phyloP scores from a whole-genome alignment of 352 stramenopile species.

The Globisporangium nunn region DNA sequence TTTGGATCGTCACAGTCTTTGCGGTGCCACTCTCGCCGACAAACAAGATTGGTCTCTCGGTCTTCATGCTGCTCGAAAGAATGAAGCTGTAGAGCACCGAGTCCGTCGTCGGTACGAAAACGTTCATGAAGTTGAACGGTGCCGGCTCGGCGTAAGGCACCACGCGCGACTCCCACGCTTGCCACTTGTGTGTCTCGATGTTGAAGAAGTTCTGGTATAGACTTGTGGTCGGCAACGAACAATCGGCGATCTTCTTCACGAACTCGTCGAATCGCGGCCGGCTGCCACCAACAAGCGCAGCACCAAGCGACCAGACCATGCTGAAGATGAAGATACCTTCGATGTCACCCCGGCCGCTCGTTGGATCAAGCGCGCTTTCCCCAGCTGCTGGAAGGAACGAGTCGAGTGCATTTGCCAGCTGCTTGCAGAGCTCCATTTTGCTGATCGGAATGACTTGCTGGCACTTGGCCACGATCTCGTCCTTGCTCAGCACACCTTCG shows the following conservation, averaged over 20 bases:
- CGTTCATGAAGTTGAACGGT: constrained; percentile 91
- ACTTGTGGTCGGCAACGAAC: constrained; percentile 60
- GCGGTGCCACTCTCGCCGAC: constrained; percentile 92
- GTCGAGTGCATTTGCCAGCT: constrained; percentile 90
- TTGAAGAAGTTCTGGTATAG: constrained; percentile 91
- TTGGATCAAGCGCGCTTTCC: constrained; percentile 34
- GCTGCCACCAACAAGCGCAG: constrained; percentile 74
- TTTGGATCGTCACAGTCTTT: constrained; percentile 95
- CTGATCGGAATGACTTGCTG: constrained; percentile 91
- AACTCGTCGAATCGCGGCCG: constrained; percentile 88
- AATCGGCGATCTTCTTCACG: constrained; percentile 81
- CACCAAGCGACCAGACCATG: constrained; percentile 90
- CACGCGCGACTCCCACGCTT: constrained; percentile 84
- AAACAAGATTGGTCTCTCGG: constrained; percentile 89
- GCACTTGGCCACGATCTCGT: constrained; percentile 87
- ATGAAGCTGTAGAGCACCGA: constrained; percentile 93
- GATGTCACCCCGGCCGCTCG: constrained; percentile 47
- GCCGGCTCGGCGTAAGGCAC: constrained; percentile 86
- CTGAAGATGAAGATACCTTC: constrained; percentile 93
- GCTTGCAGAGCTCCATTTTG: constrained; percentile 94
- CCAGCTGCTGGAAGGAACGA: constrained; percentile 55
- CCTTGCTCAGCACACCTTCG: constrained; percentile 81
- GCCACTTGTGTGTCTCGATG: constrained; percentile 85
- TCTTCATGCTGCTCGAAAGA: constrained; percentile 80
- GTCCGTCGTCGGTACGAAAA: constrained; percentile 95